phyloP scores from a whole-genome alignment of 495 filamentous ascomycete genomes.

The Podospora comata region DNA sequence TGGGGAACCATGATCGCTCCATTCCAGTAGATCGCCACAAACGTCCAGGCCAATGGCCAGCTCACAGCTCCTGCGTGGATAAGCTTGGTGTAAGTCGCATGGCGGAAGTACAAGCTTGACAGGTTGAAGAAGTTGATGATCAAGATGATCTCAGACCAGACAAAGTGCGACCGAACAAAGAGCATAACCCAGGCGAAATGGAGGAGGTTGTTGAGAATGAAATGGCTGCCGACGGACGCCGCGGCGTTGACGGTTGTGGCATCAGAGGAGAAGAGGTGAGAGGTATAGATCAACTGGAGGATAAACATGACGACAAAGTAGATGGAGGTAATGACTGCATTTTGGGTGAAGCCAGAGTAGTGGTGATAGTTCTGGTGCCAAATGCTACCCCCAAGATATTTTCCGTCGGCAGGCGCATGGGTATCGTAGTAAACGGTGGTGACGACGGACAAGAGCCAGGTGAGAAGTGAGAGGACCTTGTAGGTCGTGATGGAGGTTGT shows the following conservation, averaged over 20 bases:
- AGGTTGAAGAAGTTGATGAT: conserved; percentile 80
- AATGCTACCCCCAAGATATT: conserved; percentile 53
- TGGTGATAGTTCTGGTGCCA: conserved; percentile 66
- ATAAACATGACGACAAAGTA: conserved; percentile 80
- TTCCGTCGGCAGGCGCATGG: conserved; percentile 57
- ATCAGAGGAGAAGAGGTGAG: conserved; percentile 68
- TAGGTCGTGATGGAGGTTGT: conserved; percentile 50
- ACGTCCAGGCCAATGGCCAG: conserved; percentile 78
- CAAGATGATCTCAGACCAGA: conserved; percentile 69
- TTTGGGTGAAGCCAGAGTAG: conserved; percentile 72
- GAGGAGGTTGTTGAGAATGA: conserved; percentile 80
- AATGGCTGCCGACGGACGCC: conserved; percentile 74
- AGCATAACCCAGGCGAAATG: conserved; percentile 75
- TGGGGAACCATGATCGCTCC: conserved; percentile 72
- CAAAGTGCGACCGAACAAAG: conserved; percentile 70
- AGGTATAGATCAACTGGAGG: conserved; percentile 70
- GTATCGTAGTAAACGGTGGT: conserved; percentile 67
- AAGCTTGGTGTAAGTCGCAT: conserved; percentile 60
- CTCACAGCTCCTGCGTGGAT: conserved; percentile 73
- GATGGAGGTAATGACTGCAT: conserved; percentile 63
- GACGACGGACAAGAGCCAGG: conserved; percentile 68
- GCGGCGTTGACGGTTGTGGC: conserved; percentile 60
- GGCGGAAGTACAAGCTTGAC: conserved; percentile 71
- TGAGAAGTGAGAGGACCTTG: conserved; percentile 65
- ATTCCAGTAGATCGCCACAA: conserved; percentile 81